Conservation (phyloP, 306 rosid genomes). For the Dicorynia guianensis region DNA sequence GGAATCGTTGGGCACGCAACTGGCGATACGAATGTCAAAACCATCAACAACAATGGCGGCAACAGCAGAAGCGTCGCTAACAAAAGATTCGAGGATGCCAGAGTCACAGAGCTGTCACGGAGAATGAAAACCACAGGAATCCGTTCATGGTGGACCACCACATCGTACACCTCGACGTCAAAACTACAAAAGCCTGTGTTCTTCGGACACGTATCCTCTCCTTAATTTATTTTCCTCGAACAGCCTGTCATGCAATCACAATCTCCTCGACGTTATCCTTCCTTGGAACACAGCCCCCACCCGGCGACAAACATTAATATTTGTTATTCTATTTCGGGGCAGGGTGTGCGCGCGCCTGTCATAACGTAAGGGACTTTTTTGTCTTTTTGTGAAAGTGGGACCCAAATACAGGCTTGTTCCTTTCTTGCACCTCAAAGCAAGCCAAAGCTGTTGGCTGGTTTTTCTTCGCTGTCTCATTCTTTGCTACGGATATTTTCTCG, state of each 20-base stretch:
- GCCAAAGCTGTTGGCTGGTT: conserved; percentile 34
- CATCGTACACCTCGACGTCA: conserved; percentile 8
- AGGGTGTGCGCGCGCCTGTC: conserved; percentile 21
- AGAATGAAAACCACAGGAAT: conserved; percentile 30
- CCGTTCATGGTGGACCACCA: conserved; percentile 38
- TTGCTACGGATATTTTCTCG: background rate
- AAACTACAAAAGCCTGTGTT: background rate
- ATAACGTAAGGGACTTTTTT: background rate
- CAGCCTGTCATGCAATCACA: conserved; percentile 43
- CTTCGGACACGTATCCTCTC: background rate
- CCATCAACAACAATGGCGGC: background rate
- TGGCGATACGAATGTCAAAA: background rate
- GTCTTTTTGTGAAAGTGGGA: conserved; percentile 36
- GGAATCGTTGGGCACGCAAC: conserved; percentile 29
- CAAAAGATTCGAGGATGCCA: background rate
- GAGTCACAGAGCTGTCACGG: conserved; percentile 42
- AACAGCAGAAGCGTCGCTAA: background rate
- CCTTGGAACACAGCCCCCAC: conserved; percentile 3
- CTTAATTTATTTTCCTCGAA: conserved; percentile 6
- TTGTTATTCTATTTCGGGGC: too few species aligned
- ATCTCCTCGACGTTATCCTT: conserved; percentile 2
- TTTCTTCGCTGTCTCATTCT: conserved; percentile 42
- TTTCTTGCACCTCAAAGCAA: conserved; percentile 39
- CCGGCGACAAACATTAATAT: conserved; percentile 29
- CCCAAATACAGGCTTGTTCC: conserved; percentile 32